These are phyloP conservation scores for Leccinum solheimii DNA, from an alignment of 1,284 basidiomycete species.

Conservation along the genomic window DNA sequence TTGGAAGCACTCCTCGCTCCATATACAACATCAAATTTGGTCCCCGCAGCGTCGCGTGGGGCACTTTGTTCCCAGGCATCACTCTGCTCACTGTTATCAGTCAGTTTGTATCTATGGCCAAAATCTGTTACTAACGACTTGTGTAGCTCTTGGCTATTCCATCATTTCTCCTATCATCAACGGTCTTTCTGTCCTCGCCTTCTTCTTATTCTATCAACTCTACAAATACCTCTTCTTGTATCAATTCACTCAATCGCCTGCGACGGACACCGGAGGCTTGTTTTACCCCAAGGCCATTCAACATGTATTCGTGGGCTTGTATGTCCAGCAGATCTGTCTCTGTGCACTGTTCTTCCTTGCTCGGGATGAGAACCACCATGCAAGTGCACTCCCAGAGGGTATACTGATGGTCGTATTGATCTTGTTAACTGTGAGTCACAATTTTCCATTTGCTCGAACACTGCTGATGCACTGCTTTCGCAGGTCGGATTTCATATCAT, in stretches of 20 bases:
- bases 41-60: conserved; percentile 73
- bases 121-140: conserved; percentile 11
- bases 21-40: conserved; percentile 79
- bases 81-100: conserved; percentile 80
- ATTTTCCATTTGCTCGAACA: background rate
- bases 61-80: conserved; percentile 78
- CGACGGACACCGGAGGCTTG: conserved; percentile 85
- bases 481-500: conserved; percentile 69
- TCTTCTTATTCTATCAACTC: conserved; percentile 81
- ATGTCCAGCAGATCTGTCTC: conserved; percentile 79
- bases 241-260: conserved; percentile 72
- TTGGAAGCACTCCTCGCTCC: conserved; percentile 89
- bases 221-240: conserved; percentile 92
- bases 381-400: conserved; percentile 70
- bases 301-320: conserved; percentile 92
- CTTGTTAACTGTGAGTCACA: conserved; percentile 65
- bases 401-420: conserved; percentile 85
- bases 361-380: conserved; percentile 48
- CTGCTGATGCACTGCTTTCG: conserved; percentile 3
- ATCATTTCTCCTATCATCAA: conserved; percentile 95
- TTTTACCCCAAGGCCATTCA: conserved; percentile 96
- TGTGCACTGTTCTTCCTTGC: conserved; percentile 88
- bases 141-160: conserved; percentile 72
- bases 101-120: conserved; percentile 39
- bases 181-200: conserved; percentile 82